Base-by-base conservation (phyloP, 2,329 filamentous ascomycete species). In the Leptographium wingfieldii region DNA sequence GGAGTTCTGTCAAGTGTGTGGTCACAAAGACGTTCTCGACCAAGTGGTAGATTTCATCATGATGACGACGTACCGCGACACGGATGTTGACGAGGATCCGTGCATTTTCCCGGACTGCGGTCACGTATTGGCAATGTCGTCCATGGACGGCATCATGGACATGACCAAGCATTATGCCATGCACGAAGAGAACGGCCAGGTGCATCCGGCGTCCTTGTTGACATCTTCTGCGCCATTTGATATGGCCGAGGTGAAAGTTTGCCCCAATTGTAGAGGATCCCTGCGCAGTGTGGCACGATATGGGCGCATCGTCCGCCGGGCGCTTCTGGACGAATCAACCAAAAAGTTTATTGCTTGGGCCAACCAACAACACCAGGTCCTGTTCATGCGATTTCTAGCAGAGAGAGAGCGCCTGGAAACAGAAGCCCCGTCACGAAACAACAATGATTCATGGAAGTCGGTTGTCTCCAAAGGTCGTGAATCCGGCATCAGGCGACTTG, bases 101-200 rank as follows among this genome's bases (percentile, higher is more conserved):
- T 82, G 80, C 63, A 77, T 89, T 27, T 77, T 88, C 55, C 80
- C 80, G 0, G 69, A 71, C 2, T 90, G 85, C 62, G 83, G 83
- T 0, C 86, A 90, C 66, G 77, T 87, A 63, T 71, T 84, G 56
- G 86, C 83, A 0, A 69, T 79, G 3, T 73, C 76, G 38, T 84
- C 74, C 2, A 77, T 89, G 72, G 86, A 89, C 67, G 80, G 79
- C 0, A 71, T 77, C 19, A 81, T 88, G 74, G 73, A 74, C 0
- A 76, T 89, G 71, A 62, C 65, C 3, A 69, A 73, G 1, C 72
- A 78, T 62, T 85, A 84, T 66, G 65, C 72, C 0, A 67, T 76
- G 7, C 71, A 78, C 51, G 61, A 65, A 0, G 63, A 72, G 3
- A 38, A 52, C n/a, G 35, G 12, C 57, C 38, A 40, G 38, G 16